A percentile compares a stretch with the other conserved stretches of the same genome.
Evolutionary conservation across 2,329 filamentous ascomycete genomes (phyloP).

Genomic region (Diaporthe amygdali): DNA sequence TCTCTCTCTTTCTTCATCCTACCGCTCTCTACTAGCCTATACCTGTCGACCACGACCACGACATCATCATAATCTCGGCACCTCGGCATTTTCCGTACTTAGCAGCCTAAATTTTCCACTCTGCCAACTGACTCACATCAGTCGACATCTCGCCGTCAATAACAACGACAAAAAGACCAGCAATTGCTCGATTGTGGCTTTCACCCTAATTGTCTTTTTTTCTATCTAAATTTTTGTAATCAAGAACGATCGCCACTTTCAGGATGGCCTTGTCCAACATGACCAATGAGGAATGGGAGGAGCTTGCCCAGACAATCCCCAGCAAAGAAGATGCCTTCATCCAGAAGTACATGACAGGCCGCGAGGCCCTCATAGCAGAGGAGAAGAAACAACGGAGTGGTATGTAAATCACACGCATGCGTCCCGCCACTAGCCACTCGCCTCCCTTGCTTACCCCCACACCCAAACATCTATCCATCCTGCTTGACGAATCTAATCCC

Average conservation of each 20-base stretch:
- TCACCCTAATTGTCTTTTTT: not conserved
- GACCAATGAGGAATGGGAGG: slow-evolving; percentile 64
- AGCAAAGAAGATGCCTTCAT: slow-evolving; percentile 74
- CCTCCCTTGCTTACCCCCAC: slow-evolving; percentile 30
- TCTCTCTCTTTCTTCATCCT: not conserved
- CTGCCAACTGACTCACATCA: slow-evolving; percentile 9
- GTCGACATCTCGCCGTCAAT: not conserved
- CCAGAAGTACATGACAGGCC: slow-evolving; percentile 78
- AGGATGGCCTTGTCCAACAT: slow-evolving; percentile 52
- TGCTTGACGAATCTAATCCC: slow-evolving; percentile 30
- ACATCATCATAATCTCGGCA: slow-evolving; percentile 9
- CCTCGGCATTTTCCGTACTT: not conserved
- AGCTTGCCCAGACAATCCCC: slow-evolving; percentile 62
- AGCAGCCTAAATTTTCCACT: not conserved
- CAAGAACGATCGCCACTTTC: not conserved
- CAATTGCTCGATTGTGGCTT: not conserved
- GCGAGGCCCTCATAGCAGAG: slow-evolving; percentile 76
- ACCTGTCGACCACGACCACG: not conserved
- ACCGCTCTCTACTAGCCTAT: not conserved
- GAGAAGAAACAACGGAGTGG: slow-evolving; percentile 85
- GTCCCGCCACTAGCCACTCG: slow-evolving; percentile 20
- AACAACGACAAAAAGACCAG: not conserved
- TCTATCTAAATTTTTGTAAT: not conserved
- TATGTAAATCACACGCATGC: slow-evolving; percentile 41
- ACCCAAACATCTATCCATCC: not conserved